phyloP scores from a whole-genome alignment of 495 filamentous ascomycete species.

The Annulohypoxylon nitens region DNA sequence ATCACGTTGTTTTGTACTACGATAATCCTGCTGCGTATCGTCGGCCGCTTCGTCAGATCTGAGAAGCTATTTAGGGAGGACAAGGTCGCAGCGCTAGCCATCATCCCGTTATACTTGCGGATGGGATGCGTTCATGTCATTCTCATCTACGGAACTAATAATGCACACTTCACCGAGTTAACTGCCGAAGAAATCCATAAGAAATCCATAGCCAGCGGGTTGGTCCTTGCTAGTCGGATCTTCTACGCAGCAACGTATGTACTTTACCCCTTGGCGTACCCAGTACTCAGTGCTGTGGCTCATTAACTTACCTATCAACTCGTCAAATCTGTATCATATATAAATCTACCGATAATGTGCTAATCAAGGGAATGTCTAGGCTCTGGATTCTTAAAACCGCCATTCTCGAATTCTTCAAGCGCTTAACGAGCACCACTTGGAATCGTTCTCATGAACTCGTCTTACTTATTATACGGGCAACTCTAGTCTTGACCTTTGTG shows the following conservation, averaged over 20 bases:
- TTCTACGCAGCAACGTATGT: conserved; percentile 79
- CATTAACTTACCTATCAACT: background rate
- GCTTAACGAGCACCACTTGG: conserved; percentile 77
- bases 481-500: conserved; percentile 80
- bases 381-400: conserved; percentile 94
- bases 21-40: conserved; percentile 82
- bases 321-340: background rate
- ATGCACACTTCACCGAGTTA: conserved; percentile 66
- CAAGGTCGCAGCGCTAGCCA: conserved; percentile 81
- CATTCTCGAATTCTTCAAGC: conserved; percentile 89
- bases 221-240: conserved; percentile 75
- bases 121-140: conserved; percentile 91
- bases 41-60: conserved; percentile 83
- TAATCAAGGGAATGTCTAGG: conserved; percentile 57
- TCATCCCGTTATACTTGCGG: conserved; percentile 82
- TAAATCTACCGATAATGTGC: conserved; percentile 13
- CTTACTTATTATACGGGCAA: conserved; percentile 77
- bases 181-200: conserved; percentile 61
- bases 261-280: background rate
- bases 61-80: conserved; percentile 89
- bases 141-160: conserved; percentile 89
- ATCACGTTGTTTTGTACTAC: conserved; percentile 83
- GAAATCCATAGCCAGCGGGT: conserved; percentile 70
- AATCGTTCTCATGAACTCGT: conserved; percentile 74
- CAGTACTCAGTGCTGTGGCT: background rate